Evolutionary conservation across 2,329 filamentous ascomycete genomes (phyloP), one percentile per base, ranked within the genome.

Genomic region (Tolypocladium sp.): DNA sequence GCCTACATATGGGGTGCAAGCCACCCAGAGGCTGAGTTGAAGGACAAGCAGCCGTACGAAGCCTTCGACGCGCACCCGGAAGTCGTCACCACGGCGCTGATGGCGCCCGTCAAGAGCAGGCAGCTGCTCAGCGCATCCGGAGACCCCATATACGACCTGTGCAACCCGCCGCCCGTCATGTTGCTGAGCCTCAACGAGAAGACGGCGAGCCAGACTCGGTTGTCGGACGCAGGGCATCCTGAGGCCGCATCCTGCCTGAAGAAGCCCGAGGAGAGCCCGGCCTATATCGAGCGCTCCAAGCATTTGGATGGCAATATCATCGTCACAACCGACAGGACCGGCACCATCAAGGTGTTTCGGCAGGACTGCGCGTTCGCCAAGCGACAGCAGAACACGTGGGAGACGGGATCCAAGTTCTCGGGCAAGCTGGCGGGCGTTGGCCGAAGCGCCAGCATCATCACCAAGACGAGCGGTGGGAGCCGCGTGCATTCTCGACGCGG

Each of bases 111-210:
- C 0, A 85, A 84, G 66, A 92, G 91, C 13, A 84, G 90, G 59
- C 87, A 90, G 67, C 78, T 94, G 2, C 81, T 99, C 0, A 87
- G 89, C 56, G 82, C 84, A 17, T 95, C 92, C 0, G 90, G 91
- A 58, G 92, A 99, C 70, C 92, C 94, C 1, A 84, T 99, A n/a
- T 99, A 92, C 71, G 92, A 97, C 66, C 80, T 97, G 1, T 97
- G 94, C 78, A 97, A 97, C 66, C 94, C 94, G 6, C 94, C 93
- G 0, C 92, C 93, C 0, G 86, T 97, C 20, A 92, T 86, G 8
- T 79, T 97, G 22, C 79, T 92, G 62, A 92, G 88, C 64, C 82
- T 87, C 33, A 85, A 88, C 25, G 90, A 94, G 66, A 74, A 73
- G 37, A 74, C 74, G 2, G 69, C 69, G 9, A 82, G 75, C 58